Base-by-base conservation (phyloP, 2,329 filamentous ascomycete species). In the Seiridium unicorne region DNA sequence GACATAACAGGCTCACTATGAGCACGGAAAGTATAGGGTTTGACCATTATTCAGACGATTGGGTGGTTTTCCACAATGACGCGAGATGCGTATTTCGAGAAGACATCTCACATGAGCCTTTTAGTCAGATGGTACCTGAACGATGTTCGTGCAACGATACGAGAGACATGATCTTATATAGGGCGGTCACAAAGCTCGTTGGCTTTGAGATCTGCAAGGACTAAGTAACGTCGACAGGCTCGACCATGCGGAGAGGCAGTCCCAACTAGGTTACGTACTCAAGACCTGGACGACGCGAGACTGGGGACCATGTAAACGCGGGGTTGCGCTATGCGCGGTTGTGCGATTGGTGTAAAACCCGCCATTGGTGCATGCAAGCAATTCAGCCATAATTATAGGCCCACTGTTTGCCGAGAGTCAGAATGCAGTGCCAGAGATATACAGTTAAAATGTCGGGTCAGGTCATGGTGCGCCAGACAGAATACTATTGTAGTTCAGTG, bases 161-260 rank as follows among this genome's bases (percentile, higher is more conserved):
- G 18, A 26, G 18, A 26, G 18, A 26, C 18, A 26, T 26, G 18
- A 26, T 26, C 18, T 26, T 26, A 26, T 26, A 26, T 26, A 26
- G 18, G 18, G 18, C 18, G 18, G 18, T 26, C 18, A 26, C 18
- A 26, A 26, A 26, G 18, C 18, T 26, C 18, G 18, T 26, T 26
- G 18, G 18, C 18, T 26, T 26, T 26, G 18, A 26, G 18, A 26
- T 26, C 18, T 26, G 18, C 18, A 26, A 26, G 18, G 18, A 26
- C 18, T 26, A 26, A 26, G 51, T 44, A 26, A 73, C 1, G 91
- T 72, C 2, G 90, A 72, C 1, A 61, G 62, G 13, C 51, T 66
- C 68, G 32, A 35, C 51, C 51, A 42, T 55, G 51, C 36, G 51
- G 51, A 55, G 51, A 44, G 7, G 11, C 13, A 18, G 11, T 11